phyloP scores from a whole-genome alignment of 305 asterid genomes.

The Lippia alba region DNA sequence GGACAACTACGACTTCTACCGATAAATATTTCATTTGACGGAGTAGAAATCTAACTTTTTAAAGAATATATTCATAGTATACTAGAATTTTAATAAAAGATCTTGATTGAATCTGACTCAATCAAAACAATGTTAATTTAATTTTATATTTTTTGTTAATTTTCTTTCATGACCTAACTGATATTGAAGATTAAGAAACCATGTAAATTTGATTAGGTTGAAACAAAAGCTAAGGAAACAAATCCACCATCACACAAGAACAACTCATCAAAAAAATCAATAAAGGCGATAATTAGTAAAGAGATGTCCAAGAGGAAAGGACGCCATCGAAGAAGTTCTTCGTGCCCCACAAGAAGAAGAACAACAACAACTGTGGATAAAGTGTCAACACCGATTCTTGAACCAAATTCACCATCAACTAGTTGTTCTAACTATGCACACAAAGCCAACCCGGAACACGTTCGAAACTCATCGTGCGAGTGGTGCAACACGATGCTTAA shows the following conservation, averaged over 20 bases:
- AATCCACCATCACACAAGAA: conserved; percentile 44
- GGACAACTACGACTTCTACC: too few relatives aligned
- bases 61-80: too few relatives aligned
- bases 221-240: conserved; percentile 38
- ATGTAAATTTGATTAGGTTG: conserved; percentile 39
- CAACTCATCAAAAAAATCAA: conserved; percentile 66
- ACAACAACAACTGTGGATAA: too few relatives aligned
- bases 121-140: too few relatives aligned
- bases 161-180: too few relatives aligned
- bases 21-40: too few relatives aligned
- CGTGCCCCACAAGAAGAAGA: conserved; percentile 44
- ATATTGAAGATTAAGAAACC: too few relatives aligned
- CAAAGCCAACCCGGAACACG: neutral
- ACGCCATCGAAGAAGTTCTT: conserved; percentile 64
- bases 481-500: conserved; percentile 36
- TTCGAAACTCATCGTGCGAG: conserved; percentile 26
- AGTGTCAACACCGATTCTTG: too few relatives aligned
- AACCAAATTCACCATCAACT: neutral
- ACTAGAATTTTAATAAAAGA: too few relatives aligned
- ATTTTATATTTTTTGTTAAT: too few relatives aligned
- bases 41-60: too few relatives aligned
- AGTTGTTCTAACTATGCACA: conserved; percentile 25
- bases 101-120: too few relatives aligned
- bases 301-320: conserved; percentile 55
- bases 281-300: conserved; percentile 63